A percentile compares a stretch with the other conserved stretches of the same genome.
These are phyloP conservation scores for Syncephalastrum sp. DNA, from an alignment of 371 early-diverging fungal species.

Conservation along the genomic window DNA sequence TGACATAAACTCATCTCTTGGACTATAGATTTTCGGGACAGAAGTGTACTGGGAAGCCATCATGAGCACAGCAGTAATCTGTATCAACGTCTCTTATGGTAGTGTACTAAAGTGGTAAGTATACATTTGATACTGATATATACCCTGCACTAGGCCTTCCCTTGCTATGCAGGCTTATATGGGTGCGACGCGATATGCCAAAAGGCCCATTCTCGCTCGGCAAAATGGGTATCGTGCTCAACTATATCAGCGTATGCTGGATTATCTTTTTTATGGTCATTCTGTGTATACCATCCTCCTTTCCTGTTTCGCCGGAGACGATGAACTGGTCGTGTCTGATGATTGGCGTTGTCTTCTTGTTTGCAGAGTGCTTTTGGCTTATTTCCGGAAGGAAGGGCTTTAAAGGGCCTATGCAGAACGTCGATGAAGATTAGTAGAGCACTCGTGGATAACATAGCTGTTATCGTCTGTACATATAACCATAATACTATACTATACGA, in stretches of 20 bases:
- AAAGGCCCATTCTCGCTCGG: conserved; percentile 35
- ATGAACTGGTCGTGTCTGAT: conserved; percentile 36
- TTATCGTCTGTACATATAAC: no score
- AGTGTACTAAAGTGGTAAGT: conserved; percentile 4
- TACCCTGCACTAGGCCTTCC: conserved; percentile 9
- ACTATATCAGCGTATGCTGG: conserved; percentile 28
- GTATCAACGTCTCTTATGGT: conserved; percentile 6
- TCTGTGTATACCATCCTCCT: conserved; percentile 13
- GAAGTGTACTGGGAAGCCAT: conserved; percentile 24
- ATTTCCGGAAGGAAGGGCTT: conserved; percentile 18
- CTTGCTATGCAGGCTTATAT: conserved; percentile 29
- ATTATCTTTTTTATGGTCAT: conserved; percentile 26
- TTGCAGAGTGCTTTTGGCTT: conserved; percentile 25
- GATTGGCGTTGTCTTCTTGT: conserved; percentile 23
- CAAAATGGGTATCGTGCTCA: conserved; percentile 20
- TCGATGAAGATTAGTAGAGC: neutral
- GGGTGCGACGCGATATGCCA: conserved; percentile 18
- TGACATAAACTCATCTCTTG: neutral
- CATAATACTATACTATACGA: no score
- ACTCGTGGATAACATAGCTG: no score
- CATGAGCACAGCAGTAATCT: conserved; percentile 29
- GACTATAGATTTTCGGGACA: conserved; percentile 19
- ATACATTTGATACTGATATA: conserved; percentile 1
- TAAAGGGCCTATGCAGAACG: conserved; percentile 15
- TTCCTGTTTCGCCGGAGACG: conserved; percentile 24